Conservation (phyloP, 2,329 filamentous ascomycete species). For the Monilinia vaccinii-corymbosi region DNA sequence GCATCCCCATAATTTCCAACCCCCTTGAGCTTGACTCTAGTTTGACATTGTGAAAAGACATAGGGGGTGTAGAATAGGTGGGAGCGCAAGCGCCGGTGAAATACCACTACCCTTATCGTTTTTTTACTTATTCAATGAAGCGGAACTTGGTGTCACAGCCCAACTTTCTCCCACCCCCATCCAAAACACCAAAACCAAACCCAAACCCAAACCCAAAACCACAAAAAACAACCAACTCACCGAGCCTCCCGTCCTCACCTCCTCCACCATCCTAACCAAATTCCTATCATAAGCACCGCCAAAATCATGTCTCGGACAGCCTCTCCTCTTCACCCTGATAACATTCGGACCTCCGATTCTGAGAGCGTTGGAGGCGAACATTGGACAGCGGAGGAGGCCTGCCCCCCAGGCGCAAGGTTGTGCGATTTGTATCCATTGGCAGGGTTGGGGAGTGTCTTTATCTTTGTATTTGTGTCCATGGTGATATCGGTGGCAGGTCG, state of each 20-base stretch:
- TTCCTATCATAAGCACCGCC: constrained; percentile 3
- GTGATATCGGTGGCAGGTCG: not conserved
- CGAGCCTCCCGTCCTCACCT: not conserved
- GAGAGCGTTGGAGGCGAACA: not conserved
- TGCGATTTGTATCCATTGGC: constrained; percentile 7
- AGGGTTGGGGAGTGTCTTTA: not conserved
- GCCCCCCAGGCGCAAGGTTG: not conserved
- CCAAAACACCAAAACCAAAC: no score
- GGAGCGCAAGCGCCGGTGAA: no score
- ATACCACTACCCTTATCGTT: no score
- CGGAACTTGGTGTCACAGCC: no score
- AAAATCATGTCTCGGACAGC: not conserved
- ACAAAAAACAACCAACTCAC: not conserved
- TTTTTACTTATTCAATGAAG: no score
- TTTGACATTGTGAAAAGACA: no score
- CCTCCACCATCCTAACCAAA: constrained; percentile 6
- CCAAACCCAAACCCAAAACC: not conserved
- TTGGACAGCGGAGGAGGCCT: constrained; percentile 3
- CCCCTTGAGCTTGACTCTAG: no score
- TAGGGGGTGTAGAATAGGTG: no score
- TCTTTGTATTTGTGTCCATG: not conserved
- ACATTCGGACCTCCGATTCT: constrained; percentile 3
- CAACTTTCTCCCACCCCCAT: no score
- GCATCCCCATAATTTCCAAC: no score
- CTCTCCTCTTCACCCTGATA: not conserved